These are phyloP conservation scores for Platanus orientalis DNA, from an alignment of 164 flowering plant species.

Conservation along the genomic window DNA sequence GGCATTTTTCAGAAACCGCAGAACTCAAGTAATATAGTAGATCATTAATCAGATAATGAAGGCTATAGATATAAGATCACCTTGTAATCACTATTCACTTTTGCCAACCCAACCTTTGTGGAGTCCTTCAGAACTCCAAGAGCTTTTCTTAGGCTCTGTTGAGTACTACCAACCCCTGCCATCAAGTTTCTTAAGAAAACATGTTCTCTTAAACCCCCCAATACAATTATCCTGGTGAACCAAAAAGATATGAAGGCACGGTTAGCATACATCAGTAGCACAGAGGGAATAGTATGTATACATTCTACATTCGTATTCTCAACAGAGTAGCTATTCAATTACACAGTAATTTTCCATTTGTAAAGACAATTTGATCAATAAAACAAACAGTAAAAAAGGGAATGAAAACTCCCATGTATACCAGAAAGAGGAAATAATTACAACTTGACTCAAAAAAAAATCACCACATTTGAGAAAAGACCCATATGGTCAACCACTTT, in stretches of 20 bases:
- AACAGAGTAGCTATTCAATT: too few relatives aligned
- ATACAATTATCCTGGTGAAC: background rate
- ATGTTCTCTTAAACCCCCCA: slow-evolving; percentile 1
- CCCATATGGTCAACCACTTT: too few relatives aligned
- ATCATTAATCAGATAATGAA: background rate
- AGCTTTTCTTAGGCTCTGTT: slow-evolving; percentile 38
- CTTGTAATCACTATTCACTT: slow-evolving; percentile 53
- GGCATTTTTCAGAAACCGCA: slow-evolving; percentile 1
- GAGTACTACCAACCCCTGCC: slow-evolving; percentile 20
- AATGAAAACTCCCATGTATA: too few relatives aligned
- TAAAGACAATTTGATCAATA: too few relatives aligned
- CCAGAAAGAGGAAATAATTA: too few relatives aligned
- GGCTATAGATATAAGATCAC: slow-evolving; percentile 16
- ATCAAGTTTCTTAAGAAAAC: slow-evolving; percentile 8
- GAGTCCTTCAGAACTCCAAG: slow-evolving; percentile 48
- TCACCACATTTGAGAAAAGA: too few relatives aligned
- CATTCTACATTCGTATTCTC: too few relatives aligned
- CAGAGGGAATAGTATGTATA: too few relatives aligned
- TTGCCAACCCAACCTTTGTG: slow-evolving; percentile 46
- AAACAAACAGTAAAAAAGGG: too few relatives aligned
- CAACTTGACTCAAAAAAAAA: too few relatives aligned
- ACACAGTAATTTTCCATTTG: too few relatives aligned
- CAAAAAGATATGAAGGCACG: background rate
- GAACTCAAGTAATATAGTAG: background rate
- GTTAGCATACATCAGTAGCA: too few relatives aligned